Conservation (phyloP, 2,329 filamentous ascomycete genomes). For the Neodidymelliopsis sp. region DNA sequence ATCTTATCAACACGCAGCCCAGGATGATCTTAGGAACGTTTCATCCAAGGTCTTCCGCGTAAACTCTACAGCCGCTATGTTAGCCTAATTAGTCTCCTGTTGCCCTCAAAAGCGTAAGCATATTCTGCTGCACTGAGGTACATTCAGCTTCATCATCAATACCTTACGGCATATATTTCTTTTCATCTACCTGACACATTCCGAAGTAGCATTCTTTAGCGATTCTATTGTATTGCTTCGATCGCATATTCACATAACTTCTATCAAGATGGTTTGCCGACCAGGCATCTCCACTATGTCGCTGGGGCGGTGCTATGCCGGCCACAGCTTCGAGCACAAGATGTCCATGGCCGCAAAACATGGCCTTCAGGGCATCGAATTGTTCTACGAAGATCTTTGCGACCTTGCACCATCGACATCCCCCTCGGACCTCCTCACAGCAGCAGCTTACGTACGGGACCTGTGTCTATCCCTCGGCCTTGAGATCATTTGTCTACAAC, state of each 20-base stretch:
- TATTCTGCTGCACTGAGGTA: conserved; percentile 3
- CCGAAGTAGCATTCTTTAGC: not conserved
- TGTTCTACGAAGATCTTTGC: conserved; percentile 79
- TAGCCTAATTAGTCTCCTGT: not conserved
- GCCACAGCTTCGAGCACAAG: conserved; percentile 70
- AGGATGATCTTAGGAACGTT: conserved; percentile 13
- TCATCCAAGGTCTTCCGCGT: conserved; percentile 11
- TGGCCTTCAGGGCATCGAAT: conserved; percentile 74
- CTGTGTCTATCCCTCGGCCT: conserved; percentile 66
- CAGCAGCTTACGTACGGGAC: conserved; percentile 63
- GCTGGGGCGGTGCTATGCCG: conserved; percentile 73
- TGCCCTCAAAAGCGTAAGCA: conserved; percentile 15
- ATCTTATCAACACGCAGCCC: conserved; percentile 11
- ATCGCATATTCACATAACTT: not conserved
- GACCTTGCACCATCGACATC: conserved; percentile 62
- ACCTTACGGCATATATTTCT: not conserved
- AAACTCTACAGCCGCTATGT: conserved; percentile 15
- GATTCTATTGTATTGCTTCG: not conserved
- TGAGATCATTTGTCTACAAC: conserved; percentile 72
- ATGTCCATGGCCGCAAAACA: conserved; percentile 71
- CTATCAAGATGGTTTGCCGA: conserved; percentile 58
- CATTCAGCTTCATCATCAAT: conserved; percentile 1
- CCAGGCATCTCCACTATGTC: conserved; percentile 80
- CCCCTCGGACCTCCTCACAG: conserved; percentile 60
- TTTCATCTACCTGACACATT: not conserved